phyloP scores from a whole-genome alignment of 2,329 filamentous ascomycete species.

The Aspergillus flavus region DNA sequence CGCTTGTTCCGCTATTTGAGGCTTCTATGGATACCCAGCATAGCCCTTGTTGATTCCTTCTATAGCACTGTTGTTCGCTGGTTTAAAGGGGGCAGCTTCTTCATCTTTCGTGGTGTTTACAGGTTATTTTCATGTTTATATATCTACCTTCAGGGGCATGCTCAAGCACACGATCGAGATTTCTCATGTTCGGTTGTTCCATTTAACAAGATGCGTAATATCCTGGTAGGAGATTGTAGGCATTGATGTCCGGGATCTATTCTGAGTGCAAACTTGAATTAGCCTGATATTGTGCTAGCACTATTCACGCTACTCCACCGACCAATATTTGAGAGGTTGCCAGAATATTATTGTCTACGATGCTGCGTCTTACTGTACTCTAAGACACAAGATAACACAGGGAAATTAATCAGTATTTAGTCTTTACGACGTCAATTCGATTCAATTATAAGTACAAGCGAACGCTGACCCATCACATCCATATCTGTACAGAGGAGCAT shows the following conservation, averaged over 20 bases:
- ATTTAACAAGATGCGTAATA: neutral
- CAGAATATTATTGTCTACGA: neutral
- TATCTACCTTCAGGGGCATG: neutral
- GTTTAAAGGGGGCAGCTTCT: neutral
- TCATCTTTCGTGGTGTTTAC: conserved; percentile 1
- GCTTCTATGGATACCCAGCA: conserved; percentile 35
- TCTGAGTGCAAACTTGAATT: neutral
- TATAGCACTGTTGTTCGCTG: conserved; percentile 8
- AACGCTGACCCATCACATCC: neutral
- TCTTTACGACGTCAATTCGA: neutral
- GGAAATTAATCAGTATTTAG: neutral
- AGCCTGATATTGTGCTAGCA: neutral
- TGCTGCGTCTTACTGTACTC: neutral
- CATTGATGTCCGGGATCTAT: neutral
- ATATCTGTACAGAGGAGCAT: conserved; percentile 6
- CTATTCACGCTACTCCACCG: neutral
- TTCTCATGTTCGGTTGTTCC: neutral
- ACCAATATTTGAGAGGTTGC: neutral
- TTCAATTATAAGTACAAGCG: conserved; percentile 6
- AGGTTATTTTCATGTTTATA: neutral
- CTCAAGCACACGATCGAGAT: conserved; percentile 12
- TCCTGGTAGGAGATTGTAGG: neutral
- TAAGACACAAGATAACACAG: neutral
- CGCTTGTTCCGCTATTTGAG: conserved; percentile 15
- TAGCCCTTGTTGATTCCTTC: conserved; percentile 22